A percentile compares a stretch with the other conserved stretches of the same genome.
Evolutionary conservation across 495 filamentous ascomycete genomes (phyloP).

Genomic region (Lasiosphaeria hispida): DNA sequence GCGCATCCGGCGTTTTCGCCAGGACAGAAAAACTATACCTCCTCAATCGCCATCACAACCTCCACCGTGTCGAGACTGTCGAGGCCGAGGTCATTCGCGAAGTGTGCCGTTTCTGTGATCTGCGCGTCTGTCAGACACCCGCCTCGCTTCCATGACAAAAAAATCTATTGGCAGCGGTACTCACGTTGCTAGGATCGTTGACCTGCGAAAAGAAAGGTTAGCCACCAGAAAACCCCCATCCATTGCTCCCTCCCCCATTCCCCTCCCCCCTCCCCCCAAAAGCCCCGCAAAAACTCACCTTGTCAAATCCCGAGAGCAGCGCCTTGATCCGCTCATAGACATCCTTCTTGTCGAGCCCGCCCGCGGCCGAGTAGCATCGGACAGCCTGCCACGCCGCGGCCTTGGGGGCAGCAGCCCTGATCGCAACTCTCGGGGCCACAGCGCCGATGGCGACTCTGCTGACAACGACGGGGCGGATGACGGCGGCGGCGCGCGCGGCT

Average conservation of each 20-base stretch:
- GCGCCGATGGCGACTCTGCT: slow-evolving; percentile 51
- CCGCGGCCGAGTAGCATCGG: slow-evolving; percentile 82
- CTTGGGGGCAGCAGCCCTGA: slow-evolving; percentile 43
- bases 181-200: slow-evolving; percentile 72
- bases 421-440: slow-evolving; percentile 35
- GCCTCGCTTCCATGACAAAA: neutral
- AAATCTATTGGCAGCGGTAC: slow-evolving; percentile 19
- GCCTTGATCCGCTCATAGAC: slow-evolving; percentile 91
- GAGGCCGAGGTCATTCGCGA: slow-evolving; percentile 90
- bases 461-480: slow-evolving; percentile 54
- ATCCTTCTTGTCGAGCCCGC: slow-evolving; percentile 73
- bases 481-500: slow-evolving; percentile 46
- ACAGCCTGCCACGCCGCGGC: slow-evolving; percentile 56
- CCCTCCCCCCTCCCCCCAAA: neutral
- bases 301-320: slow-evolving; percentile 92
- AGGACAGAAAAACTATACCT: slow-evolving; percentile 58
- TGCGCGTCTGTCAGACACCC: slow-evolving; percentile 35
- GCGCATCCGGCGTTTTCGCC: neutral
- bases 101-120: slow-evolving; percentile 81
- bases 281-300: slow-evolving; percentile 58
- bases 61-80: slow-evolving; percentile 98
- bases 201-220: slow-evolving; percentile 48
- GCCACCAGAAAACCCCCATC: neutral
- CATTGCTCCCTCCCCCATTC: neutral
- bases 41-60: slow-evolving; percentile 99